Evolutionary conservation across 2,329 filamentous ascomycete genomes (phyloP).

Genomic region (Fusarium ramigenum): DNA sequence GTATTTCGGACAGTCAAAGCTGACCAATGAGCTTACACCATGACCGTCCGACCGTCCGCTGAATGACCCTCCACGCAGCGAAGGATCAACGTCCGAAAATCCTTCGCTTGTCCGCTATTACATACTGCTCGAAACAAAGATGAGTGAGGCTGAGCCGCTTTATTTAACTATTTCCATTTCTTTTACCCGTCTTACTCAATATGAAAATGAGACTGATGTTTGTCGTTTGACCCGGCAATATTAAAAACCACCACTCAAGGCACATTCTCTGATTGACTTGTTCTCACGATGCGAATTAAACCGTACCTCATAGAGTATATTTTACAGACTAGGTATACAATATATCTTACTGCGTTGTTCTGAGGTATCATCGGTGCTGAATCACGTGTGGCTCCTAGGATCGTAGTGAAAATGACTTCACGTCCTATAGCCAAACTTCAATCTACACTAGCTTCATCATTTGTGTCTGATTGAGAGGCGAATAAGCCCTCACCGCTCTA

Average conservation of each 20-base stretch:
- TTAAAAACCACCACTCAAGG: neutral
- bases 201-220: neutral
- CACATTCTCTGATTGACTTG: neutral
- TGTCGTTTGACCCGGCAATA: neutral
- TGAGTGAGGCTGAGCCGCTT: neutral
- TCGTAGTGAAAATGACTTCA: neutral
- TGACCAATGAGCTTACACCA: constrained; percentile 32
- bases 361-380: neutral
- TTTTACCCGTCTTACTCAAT: neutral
- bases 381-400: neutral
- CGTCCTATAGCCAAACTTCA: neutral
- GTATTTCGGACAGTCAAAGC: neutral
- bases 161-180: neutral
- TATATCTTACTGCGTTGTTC: neutral
- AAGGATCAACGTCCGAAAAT: neutral
- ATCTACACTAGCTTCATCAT: neutral
- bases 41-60: constrained; percentile 8
- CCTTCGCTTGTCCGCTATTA: neutral
- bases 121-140: neutral
- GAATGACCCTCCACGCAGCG: neutral
- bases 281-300: neutral
- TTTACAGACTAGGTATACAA: neutral
- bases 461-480: neutral
- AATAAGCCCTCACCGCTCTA: neutral
- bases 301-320: neutral